Conservation (phyloP, 148 eudicot genomes). For the Oxyria digyna region DNA sequence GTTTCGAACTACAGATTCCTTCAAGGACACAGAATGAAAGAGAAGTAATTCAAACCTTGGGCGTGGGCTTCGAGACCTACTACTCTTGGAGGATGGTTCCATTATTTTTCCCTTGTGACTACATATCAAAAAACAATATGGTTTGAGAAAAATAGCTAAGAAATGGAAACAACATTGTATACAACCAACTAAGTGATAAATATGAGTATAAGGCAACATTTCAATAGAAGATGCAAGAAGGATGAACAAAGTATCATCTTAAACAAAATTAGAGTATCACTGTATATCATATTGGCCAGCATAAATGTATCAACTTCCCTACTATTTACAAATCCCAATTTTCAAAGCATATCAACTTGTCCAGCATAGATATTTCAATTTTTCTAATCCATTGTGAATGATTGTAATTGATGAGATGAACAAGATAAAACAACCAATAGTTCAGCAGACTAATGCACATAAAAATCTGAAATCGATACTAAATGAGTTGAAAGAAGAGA, state of each 20-base stretch:
- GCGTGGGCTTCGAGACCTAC: conserved; percentile 40
- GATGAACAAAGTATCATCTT: too few relatives aligned
- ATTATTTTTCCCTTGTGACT: conserved; percentile 30
- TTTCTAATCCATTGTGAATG: background rate
- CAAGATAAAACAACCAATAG: background rate
- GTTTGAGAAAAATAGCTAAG: background rate
- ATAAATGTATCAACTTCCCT: too few relatives aligned
- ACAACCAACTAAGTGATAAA: too few relatives aligned
- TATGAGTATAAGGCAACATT: too few relatives aligned
- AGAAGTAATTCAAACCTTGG: conserved; percentile 16
- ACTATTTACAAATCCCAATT: too few relatives aligned
- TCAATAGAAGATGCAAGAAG: too few relatives aligned
- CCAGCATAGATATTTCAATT: too few relatives aligned
- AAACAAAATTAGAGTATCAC: too few relatives aligned
- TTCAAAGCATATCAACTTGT: too few relatives aligned
- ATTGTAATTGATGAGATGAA: background rate
- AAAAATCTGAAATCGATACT: background rate
- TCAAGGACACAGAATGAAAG: background rate
- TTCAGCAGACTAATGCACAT: background rate
- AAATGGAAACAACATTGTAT: background rate
- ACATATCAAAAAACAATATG: background rate
- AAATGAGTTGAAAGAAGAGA: too few relatives aligned
- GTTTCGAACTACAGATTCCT: background rate
- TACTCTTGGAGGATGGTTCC: conserved; percentile 18
- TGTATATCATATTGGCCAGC: too few relatives aligned